Evolutionary conservation across 1,284 basidiomycete genomes (phyloP), one percentile per base, ranked within the genome.

Genomic region (Paramarasmius palmivorus): DNA sequence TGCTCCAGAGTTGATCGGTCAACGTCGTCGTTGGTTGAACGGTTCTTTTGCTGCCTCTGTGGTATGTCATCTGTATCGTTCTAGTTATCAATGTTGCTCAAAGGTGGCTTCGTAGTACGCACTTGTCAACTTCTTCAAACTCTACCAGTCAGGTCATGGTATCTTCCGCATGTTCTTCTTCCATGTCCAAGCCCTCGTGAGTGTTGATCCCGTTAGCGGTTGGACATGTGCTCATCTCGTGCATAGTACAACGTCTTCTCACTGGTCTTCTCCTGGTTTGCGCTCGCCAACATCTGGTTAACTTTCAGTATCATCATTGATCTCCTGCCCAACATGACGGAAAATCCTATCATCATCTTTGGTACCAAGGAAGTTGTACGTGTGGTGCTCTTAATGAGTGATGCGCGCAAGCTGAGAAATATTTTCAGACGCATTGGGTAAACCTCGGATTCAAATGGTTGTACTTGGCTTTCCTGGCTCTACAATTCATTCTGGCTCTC

Each of bases 221-320:
- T 37, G 9, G 47, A 8, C 19, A 46, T 48, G 49, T 9, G 19
- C 15, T 58, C 39, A 58, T 36, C 38, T 25, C 4, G 15, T 50
- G 46, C 7, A 32, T 34, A 90, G 86, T 92, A 91, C 68, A 91
- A 91, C 68, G 63, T 92, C 50, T 85, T 89, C 68, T 88, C 83
- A 36, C 76, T 95, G 58, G 65, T 93, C 61, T 95, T 95, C 74
- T 88, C 91, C 4, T 95, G 92, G 92, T 95, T 95, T 70, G 85
- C 94, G 1, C 73, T 96, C 47, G 95, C 93, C 61, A 98, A 97
- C 65, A 75, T 97, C 35, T 98, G 93, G 93, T 76, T 98, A 53
- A 97, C 95, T 9, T 98, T 98, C 79, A 89, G 87, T 55, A 96
- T 98, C 73, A 94, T 98, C 69, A 94, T 98, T 78, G 86, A 94